These are phyloP conservation scores for Holtermannia corniformis DNA, from an alignment of 768 basidiomycete genomes.

Conservation along the genomic window DNA sequence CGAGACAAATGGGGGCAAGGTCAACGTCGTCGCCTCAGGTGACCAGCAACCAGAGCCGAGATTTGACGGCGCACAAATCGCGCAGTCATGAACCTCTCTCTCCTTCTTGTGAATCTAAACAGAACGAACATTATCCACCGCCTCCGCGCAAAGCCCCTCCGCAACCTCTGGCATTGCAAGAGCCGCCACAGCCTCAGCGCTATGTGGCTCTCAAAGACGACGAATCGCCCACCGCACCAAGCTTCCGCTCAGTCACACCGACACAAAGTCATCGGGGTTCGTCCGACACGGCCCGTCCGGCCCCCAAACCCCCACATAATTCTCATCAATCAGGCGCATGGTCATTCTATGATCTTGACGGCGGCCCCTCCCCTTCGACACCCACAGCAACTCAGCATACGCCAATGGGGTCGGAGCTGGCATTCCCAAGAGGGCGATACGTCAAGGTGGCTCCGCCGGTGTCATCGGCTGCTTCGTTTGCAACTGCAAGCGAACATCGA, in stretches of 20 bases:
- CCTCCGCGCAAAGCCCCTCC: too few species aligned
- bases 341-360: conserved; percentile 30
- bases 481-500: too few species aligned
- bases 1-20: not conserved
- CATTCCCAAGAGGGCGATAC: conserved; percentile 28
- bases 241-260: not conserved
- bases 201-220: conserved; percentile 16
- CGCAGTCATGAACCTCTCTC: not conserved
- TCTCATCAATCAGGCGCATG: conserved; percentile 29
- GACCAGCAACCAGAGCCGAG: not conserved
- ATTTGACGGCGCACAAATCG: not conserved
- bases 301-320: too few species aligned
- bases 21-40: not conserved
- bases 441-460: conserved; percentile 24
- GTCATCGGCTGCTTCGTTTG: conserved; percentile 16
- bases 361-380: conserved; percentile 10
- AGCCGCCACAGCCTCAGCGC: not conserved
- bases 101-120: too few species aligned
- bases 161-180: too few species aligned
- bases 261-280: not conserved
- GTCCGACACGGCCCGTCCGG: not conserved
- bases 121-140: too few species aligned
- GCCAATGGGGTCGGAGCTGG: conserved; percentile 11
- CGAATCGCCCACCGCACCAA: not conserved
- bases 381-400: conserved; percentile 6